Evolutionary conservation across 2,329 filamentous ascomycete genomes (phyloP), one percentile per base, ranked within the genome.

Genomic region (Neofusicoccum cordaticola): DNA sequence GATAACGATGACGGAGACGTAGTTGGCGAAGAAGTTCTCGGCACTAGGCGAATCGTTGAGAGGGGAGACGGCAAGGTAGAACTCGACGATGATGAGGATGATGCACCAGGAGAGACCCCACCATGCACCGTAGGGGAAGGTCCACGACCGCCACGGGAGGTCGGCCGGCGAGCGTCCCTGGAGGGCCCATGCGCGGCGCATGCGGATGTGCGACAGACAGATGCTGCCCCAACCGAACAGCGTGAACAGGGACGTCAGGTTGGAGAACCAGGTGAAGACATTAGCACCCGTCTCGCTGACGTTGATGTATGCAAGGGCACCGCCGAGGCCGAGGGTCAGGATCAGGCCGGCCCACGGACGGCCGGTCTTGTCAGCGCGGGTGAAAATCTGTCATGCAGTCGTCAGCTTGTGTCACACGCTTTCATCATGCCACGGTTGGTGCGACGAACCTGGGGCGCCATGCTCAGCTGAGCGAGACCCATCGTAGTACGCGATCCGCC

Each of bases 211-310:
- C 1, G 85, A 81, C 1, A 85, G 75, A 73, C 85, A 88, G 71
- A 88, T 85, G 66, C 82, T 87, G 53, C 85, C 88, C 89, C 90
- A 93, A 47, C 89, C 88, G 76, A 92, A 90, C 73, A 93, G 72
- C 0, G 80, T 80, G 65, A 79, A 79, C 7, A 83, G 77, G 0
- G 80, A 80, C 0, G 78, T 80, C 15, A 83, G 71, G 63, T 77
- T 81, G 2, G 80, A 81, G 61, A 83, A 77, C 82, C 81, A 83
- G 8, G 71, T 74, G 68, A 83, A 83, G 42, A 82, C 81, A 2
- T 76, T 72, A 0, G 76, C 70, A 2, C 80, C 78, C 31, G 72
- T 77, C 66, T 80, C 71, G 69, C 64, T 74, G 31, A 80, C 78
- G 66, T 82, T 82, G 19, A 82, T 75, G 57, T 69, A 71, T 9